Conservation (phyloP, 2,329 filamentous ascomycete genomes). For the Pseudocercospora crystallina region DNA sequence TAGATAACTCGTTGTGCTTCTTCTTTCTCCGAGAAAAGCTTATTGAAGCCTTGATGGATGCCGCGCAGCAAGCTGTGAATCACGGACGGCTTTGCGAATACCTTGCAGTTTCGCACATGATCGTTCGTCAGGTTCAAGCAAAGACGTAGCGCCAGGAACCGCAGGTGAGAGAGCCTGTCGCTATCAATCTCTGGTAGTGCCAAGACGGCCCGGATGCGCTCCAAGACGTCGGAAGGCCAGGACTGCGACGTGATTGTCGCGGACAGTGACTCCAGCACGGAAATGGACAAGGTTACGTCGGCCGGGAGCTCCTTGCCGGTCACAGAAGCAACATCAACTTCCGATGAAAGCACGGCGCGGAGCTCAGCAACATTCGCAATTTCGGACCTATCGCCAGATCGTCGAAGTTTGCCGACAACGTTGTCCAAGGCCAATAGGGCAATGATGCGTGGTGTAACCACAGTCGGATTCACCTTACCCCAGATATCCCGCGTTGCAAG, state of each 20-base stretch:
- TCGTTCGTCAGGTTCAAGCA: constrained; percentile 87
- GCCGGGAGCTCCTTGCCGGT: constrained; percentile 36
- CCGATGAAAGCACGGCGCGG: constrained; percentile 16
- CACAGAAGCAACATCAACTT: constrained; percentile 13
- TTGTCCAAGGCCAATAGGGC: constrained; percentile 64
- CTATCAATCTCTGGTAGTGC: constrained; percentile 12
- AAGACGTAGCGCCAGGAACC: constrained; percentile 61
- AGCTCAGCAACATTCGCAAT: constrained; percentile 43
- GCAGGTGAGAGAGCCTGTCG: constrained; percentile 20
- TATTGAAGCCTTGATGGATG: constrained; percentile 29
- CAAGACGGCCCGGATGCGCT: constrained; percentile 21
- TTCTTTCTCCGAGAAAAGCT: constrained; percentile 27
- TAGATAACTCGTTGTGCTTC: constrained; percentile 54
- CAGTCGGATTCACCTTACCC: constrained; percentile 52
- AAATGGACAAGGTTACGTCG: constrained; percentile 50
- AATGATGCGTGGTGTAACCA: constrained; percentile 62
- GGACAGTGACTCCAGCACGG: constrained; percentile 37
- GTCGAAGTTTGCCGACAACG: constrained; percentile 52
- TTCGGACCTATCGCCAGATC: constrained; percentile 46
- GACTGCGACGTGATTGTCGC: constrained; percentile 22
- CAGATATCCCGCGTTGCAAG: constrained; percentile 54
- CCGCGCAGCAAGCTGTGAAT: constrained; percentile 41
- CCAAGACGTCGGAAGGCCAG: constrained; percentile 28
- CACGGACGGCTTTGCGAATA: constrained; percentile 59
- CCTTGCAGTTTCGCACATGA: constrained; percentile 65